These are phyloP conservation scores for Mortierella sp. DNA, from an alignment of 371 early-diverging fungal genomes.

Conservation along the genomic window DNA sequence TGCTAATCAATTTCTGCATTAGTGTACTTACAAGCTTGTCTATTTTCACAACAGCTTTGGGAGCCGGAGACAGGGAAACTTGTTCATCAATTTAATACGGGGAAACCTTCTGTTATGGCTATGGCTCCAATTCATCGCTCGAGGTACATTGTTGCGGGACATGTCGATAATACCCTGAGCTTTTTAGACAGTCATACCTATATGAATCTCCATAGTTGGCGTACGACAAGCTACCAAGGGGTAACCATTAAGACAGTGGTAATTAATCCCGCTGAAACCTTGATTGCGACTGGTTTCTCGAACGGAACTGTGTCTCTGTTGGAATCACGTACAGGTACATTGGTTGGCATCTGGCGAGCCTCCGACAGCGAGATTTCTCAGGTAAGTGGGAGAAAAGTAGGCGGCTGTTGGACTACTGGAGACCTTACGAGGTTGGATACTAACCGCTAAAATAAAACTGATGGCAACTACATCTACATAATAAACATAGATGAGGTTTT, in stretches of 20 bases:
- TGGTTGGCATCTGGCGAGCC: conserved; percentile 74
- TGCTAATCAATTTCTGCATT: not conserved
- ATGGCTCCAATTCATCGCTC: conserved; percentile 70
- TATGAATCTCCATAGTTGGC: conserved; percentile 47
- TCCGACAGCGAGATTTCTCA: conserved; percentile 73
- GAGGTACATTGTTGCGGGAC: conserved; percentile 68
- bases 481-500: conserved; percentile 67
- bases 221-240: conserved; percentile 34
- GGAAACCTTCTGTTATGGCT: conserved; percentile 63
- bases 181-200: conserved; percentile 53
- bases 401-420: not conserved
- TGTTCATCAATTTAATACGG: conserved; percentile 66
- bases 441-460: no score
- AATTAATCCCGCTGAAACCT: conserved; percentile 66
- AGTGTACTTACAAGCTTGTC: not conserved
- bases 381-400: conserved; percentile 43
- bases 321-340: conserved; percentile 72
- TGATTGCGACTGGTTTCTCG: conserved; percentile 72
- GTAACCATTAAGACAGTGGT: conserved; percentile 31
- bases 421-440: not conserved
- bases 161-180: conserved; percentile 43
- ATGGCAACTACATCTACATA: not conserved
- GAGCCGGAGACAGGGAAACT: conserved; percentile 69
- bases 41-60: conserved; percentile 64
- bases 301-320: conserved; percentile 70